Conservation (phyloP, 306 rosid genomes). For the Benincasa hispida region DNA sequence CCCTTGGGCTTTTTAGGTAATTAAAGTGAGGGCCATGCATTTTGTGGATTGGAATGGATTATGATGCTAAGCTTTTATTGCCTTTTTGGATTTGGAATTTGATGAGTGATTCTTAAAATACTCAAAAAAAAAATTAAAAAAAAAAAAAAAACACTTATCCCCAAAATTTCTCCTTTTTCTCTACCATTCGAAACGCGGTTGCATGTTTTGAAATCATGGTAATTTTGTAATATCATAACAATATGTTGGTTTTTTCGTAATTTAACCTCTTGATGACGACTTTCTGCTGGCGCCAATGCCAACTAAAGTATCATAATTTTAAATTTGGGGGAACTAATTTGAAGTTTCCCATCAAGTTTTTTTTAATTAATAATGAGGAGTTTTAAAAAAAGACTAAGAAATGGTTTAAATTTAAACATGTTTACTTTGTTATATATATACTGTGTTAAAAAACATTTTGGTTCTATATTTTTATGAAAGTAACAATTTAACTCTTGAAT, state of each 20-base stretch:
- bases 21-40: constrained; percentile 16
- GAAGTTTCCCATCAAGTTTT: neutral
- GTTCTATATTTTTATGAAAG: no score
- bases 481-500: no score
- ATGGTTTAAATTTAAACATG: no score
- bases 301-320: neutral
- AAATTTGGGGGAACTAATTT: neutral
- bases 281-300: constrained; percentile 5
- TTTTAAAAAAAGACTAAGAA: no score
- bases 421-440: no score
- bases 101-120: constrained; percentile 5
- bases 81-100: constrained; percentile 9
- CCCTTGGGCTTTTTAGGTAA: constrained; percentile 37
- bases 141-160: neutral
- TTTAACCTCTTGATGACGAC: neutral
- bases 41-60: constrained; percentile 14
- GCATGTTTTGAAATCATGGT: constrained; percentile 11
- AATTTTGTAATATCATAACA: neutral
- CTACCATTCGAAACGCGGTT: constrained; percentile 5
- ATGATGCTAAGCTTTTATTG: neutral
- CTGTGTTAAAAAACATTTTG: no score
- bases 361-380: no score
- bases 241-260: neutral
- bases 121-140: neutral
- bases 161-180: neutral